Evolutionary conservation across 2,329 filamentous ascomycete genomes (phyloP), one percentile per base, ranked within the genome.

Genomic region (Trichoderma sp.): DNA sequence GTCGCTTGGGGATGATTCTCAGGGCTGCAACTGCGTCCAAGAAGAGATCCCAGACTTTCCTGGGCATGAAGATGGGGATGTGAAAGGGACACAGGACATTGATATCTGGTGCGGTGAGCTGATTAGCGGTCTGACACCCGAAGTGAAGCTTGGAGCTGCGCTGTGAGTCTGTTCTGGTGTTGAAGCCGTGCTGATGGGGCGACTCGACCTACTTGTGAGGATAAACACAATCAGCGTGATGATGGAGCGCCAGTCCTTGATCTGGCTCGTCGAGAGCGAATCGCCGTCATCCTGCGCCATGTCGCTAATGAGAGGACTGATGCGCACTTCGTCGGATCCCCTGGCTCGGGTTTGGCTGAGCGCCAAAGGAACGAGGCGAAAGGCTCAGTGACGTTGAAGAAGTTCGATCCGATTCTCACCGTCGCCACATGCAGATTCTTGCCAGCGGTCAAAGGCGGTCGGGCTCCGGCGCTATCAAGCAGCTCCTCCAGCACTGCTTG

Each of bases 181-280:
- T 14, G 9, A 24, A 19, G 28, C n/a, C 17, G 21, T 55, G 50
- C 50, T 34, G 50, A 26, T 34, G 28, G 14, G 34, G 21, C 21
- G 7, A 34, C 6, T 19, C 6, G n/a, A 56, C 88, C 81, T 78
- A 91, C 89, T 92, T 5, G 89, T 88, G 47, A 90, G 50, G 41
- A 91, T 78, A 71, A 92, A 92, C 51, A 88, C 83, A 61, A 92
- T 77, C 41, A 92, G 80, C 0, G 88, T 91, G 64, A 91, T 76
- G 57, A 92, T 91, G 17, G 89, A 90, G 57, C 84, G 81, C 89
- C 88, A 91, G 65, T 84, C 75, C 63, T 75, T 82, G 71, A 92
- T 91, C 30, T 71, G 66, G 54, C 64, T 68, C 30, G 74, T 74
- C 59, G 51, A 63, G 28, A 54, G 57, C 34, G 47, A 19, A 26